Base-by-base conservation (phyloP, 352 stramenopile species). In the Pythium guiyangense region DNA sequence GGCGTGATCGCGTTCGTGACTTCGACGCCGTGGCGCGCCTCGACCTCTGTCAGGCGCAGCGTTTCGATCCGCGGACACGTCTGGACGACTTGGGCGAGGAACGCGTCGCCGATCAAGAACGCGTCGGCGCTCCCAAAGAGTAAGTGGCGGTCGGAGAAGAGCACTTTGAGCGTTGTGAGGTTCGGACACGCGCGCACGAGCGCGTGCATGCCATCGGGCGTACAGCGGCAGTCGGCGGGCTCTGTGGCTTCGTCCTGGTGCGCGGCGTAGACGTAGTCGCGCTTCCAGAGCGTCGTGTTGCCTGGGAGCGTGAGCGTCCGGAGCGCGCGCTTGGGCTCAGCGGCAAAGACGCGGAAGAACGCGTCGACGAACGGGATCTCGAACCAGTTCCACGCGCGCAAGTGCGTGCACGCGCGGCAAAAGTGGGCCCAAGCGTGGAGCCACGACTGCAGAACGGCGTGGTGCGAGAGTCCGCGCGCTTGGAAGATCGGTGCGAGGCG, bases 351-450 rank as follows among this genome's bases (percentile, higher is more conserved):
- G 17, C 40, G 31, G 54, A 77, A 71, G 12, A 77, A 49, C 29
- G 67, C 65, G 5, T 69, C 67, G 15, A 63, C 66, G 45, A 70
- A 77, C n/a, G 69, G 69, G 37, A 77, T 59, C 18, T 59, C 60
- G 27, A 63, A 62, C 69, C 69, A 77, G 51, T 73, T 62, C 20
- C 66, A 62, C 25, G 55, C 39, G 15, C 49, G 49, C 40, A 77
- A 53, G 15, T 64, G 44, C 14, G 22, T 52, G 29, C 69, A 77
- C 26, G 52, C 58, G 17, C 48, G 48, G 48, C 68, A 76, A 54
- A 76, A 76, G 4, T 57, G 22, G 20, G 56, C 46, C 65, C 65
- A 77, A 27, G 59, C 66, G 18, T 60, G 37, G 1, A 75, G 58
- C 47, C 48, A 63, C 17, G 54, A 70, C 6, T 44, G 34, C 46